A percentile compares a stretch with the other conserved stretches of the same genome.
Conservation (phyloP, 2,329 filamentous ascomycete species). For the Ophiobolus disseminans region DNA sequence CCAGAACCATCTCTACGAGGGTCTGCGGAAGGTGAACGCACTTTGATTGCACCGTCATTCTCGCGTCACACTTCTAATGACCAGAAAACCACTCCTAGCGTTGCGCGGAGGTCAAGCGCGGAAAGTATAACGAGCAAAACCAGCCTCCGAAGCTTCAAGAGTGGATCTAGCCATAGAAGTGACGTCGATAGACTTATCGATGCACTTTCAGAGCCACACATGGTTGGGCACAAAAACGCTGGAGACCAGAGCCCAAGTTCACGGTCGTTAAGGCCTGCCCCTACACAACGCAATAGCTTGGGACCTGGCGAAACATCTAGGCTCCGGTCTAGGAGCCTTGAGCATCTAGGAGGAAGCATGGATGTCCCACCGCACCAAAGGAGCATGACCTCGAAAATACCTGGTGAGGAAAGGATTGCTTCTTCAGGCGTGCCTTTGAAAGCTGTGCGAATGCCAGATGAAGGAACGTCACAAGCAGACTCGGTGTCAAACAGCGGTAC, state of each 20-base stretch:
- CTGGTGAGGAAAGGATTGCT: constrained; percentile 50
- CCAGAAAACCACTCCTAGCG: not conserved
- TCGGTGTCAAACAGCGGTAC: constrained; percentile 20
- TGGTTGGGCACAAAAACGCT: constrained; percentile 29
- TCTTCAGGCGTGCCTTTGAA: constrained; percentile 54
- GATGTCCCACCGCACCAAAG: constrained; percentile 37
- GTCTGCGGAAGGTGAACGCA: constrained; percentile 60
- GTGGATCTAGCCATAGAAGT: constrained; percentile 58
- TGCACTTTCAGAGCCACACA: constrained; percentile 69
- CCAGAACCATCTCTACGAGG: constrained; percentile 11
- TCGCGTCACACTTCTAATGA: constrained; percentile 31
- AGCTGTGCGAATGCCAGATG: constrained; percentile 57
- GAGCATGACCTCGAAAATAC: constrained; percentile 53
- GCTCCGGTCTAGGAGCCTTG: constrained; percentile 37
- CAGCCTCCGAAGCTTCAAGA: constrained; percentile 58
- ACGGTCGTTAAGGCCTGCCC: constrained; percentile 30
- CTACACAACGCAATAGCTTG: constrained; percentile 39
- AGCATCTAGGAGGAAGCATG: constrained; percentile 16
- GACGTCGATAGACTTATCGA: constrained; percentile 76
- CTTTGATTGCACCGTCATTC: constrained; percentile 59
- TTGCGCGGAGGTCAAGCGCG: constrained; percentile 42
- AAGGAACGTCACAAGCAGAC: constrained; percentile 27
- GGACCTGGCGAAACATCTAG: constrained; percentile 16
- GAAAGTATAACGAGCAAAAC: constrained; percentile 60
- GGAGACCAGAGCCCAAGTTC: constrained; percentile 28